These are phyloP conservation scores for Castanea crenata DNA, from an alignment of 306 rosid genomes.

Conservation along the genomic window DNA sequence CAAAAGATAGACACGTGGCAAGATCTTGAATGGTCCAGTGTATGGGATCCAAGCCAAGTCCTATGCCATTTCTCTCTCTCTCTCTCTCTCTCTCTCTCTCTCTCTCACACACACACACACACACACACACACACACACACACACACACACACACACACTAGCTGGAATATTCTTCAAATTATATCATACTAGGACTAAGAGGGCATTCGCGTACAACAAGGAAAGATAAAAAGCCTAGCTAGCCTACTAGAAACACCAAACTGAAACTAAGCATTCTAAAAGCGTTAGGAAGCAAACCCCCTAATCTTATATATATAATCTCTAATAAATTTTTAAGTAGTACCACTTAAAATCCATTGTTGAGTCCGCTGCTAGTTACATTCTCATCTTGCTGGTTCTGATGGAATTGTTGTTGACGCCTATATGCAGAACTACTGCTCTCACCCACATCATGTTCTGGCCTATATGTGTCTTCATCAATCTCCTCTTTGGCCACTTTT, in stretches of 20 bases:
- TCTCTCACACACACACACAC: no score
- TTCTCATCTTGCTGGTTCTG: conserved; percentile 46
- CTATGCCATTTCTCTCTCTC: neutral
- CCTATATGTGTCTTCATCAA: conserved; percentile 49
- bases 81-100: no score
- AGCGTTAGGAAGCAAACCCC: neutral
- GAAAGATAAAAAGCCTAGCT: neutral
- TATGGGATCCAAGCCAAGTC: no score
- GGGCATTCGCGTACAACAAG: neutral
- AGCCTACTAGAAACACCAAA: neutral
- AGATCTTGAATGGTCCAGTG: no score
- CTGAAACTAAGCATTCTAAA: neutral
- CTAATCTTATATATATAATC: conserved; percentile 6
- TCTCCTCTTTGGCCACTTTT: conserved; percentile 61
- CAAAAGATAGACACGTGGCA: no score
- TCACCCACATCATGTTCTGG: conserved; percentile 60
- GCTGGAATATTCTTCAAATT: neutral
- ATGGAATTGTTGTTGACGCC: conserved; percentile 43
- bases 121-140: neutral
- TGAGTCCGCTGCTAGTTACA: conserved; percentile 30
- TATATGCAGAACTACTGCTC: conserved; percentile 53
- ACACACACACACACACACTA: neutral
- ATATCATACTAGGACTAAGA: neutral
- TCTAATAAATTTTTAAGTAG: neutral
- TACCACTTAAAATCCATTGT: conserved; percentile 7